A percentile compares a stretch with the other conserved stretches of the same genome.
These are phyloP conservation scores for Pharnaceum exiguum DNA, from an alignment of 148 eudicot genomes.

Conservation along the genomic window DNA sequence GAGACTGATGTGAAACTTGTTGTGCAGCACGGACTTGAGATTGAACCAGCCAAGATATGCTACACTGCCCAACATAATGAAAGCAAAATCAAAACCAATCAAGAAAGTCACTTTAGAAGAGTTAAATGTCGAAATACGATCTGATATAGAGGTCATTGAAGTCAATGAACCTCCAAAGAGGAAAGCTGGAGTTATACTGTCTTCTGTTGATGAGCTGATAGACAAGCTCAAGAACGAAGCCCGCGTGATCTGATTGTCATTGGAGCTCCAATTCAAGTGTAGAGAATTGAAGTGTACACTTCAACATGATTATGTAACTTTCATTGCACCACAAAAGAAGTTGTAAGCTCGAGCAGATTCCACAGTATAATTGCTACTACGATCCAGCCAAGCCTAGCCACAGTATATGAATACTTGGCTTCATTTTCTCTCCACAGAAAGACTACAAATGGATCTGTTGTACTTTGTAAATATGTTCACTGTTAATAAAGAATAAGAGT, in stretches of 20 bases:
- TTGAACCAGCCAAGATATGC: constrained; percentile 99
- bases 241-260: constrained; percentile 48
- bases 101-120: constrained; percentile 72
- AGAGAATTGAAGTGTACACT: background rate
- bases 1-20: constrained; percentile 3
- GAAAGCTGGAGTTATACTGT: constrained; percentile 81
- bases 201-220: constrained; percentile 84
- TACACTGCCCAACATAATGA: constrained; percentile 89
- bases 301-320: background rate
- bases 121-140: constrained; percentile 62
- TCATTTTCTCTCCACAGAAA: too few relatives aligned
- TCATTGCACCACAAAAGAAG: too few relatives aligned
- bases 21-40: constrained; percentile 87
- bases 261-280: background rate
- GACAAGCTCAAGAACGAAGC: constrained; percentile 96
- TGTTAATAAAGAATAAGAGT: too few relatives aligned
- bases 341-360: too few relatives aligned
- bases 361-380: too few relatives aligned
- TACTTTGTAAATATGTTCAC: too few relatives aligned
- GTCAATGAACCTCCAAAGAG: constrained; percentile 93
- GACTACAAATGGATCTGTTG: too few relatives aligned
- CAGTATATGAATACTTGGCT: too few relatives aligned
- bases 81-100: constrained; percentile 81
- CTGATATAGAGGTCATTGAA: constrained; percentile 69
- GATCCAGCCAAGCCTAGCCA: too few relatives aligned